A percentile compares a stretch with the other conserved stretches of the same genome.
These are phyloP conservation scores for Cystofilobasidium bisporidii DNA, from an alignment of 768 basidiomycete genomes.

Conservation along the genomic window DNA sequence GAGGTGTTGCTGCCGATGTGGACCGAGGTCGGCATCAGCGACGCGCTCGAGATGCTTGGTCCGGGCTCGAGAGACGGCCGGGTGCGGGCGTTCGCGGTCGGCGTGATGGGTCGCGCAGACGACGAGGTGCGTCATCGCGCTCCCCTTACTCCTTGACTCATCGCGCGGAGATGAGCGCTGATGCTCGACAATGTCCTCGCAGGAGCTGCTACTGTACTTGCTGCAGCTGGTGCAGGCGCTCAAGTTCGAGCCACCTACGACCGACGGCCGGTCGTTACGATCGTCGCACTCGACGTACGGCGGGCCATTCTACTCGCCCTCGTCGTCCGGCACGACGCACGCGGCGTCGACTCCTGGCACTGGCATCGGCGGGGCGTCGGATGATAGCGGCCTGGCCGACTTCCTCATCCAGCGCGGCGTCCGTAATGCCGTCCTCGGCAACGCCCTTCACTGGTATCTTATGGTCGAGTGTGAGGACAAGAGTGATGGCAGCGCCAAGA, in stretches of 20 bases:
- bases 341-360: not conserved
- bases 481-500: slow-evolving; percentile 53
- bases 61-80: slow-evolving; percentile 60
- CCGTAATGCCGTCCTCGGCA: slow-evolving; percentile 71
- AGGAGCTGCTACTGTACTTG: slow-evolving; percentile 88
- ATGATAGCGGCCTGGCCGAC: slow-evolving; percentile 85
- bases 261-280: slow-evolving; percentile 43
- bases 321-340: slow-evolving; percentile 6
- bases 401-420: slow-evolving; percentile 82
- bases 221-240: slow-evolving; percentile 95
- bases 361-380: slow-evolving; percentile 48
- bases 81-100: slow-evolving; percentile 87
- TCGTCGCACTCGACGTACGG: slow-evolving; percentile 41
- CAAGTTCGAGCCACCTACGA: slow-evolving; percentile 60
- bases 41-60: slow-evolving; percentile 87
- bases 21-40: slow-evolving; percentile 95
- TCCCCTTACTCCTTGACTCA: no score
- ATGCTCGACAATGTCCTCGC: slow-evolving; percentile 19
- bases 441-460: slow-evolving; percentile 92
- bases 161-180: no score
- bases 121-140: slow-evolving; percentile 67
- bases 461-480: slow-evolving; percentile 86
- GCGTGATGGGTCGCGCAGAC: slow-evolving; percentile 78
- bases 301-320: slow-evolving; percentile 21
- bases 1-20: slow-evolving; percentile 90